Conservation (phyloP, 73 alveolate species). For the Paramecium pentaurelia region DNA sequence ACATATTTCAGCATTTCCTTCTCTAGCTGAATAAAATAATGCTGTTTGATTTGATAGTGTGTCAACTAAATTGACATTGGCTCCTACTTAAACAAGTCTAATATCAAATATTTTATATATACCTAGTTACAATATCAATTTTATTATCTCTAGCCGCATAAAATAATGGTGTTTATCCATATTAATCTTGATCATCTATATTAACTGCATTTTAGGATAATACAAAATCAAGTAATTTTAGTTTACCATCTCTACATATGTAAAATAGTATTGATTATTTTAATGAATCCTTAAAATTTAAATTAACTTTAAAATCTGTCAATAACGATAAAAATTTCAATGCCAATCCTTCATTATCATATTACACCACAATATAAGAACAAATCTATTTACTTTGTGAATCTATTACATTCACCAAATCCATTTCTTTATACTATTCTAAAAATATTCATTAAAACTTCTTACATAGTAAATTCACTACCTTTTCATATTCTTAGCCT, state of each 20-base stretch:
- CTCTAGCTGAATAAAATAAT: constrained; percentile 90
- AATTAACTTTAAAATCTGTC: constrained; percentile 46
- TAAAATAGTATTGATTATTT: constrained; percentile 53
- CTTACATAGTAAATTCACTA: neutral
- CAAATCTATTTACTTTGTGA: constrained; percentile 24
- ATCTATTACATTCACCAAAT: constrained; percentile 45
- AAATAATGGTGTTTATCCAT: constrained; percentile 79
- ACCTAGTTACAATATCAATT: constrained; percentile 49
- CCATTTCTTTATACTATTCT: constrained; percentile 7
- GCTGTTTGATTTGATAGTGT: constrained; percentile 80
- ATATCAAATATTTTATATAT: neutral
- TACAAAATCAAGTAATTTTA: constrained; percentile 29
- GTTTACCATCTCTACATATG: constrained; percentile 54
- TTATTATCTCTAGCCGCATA: constrained; percentile 85
- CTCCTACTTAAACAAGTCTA: constrained; percentile 72
- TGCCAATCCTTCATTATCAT: constrained; percentile 10
- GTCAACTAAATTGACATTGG: constrained; percentile 79
- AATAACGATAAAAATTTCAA: neutral
- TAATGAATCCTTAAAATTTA: constrained; percentile 51
- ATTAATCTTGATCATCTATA: constrained; percentile 30
- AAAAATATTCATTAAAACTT: neutral
- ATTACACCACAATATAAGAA: constrained; percentile 12
- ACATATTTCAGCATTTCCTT: constrained; percentile 82
- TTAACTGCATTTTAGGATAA: neutral
- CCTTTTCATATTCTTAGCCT: neutral